A percentile compares a stretch with the other conserved stretches of the same genome.
These are phyloP conservation scores for Xylariaceae sp. DNA, from an alignment of 2,329 filamentous ascomycete species.

Conservation along the genomic window DNA sequence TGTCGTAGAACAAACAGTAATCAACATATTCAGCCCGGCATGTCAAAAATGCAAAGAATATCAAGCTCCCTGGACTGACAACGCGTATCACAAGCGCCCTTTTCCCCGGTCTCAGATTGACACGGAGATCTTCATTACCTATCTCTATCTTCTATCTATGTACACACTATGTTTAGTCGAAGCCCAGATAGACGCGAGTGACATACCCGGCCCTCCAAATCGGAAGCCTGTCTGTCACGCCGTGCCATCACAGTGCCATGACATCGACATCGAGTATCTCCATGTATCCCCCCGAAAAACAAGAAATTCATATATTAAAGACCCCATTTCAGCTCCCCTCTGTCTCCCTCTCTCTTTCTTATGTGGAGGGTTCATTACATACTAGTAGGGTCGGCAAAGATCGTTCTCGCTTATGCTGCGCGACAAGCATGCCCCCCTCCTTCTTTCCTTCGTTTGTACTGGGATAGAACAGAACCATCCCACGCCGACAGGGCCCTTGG, in stretches of 20 bases:
- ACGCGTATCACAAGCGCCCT: too few relatives aligned
- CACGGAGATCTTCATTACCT: neutral
- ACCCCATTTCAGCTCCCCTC: neutral
- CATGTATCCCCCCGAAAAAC: conserved; percentile 7
- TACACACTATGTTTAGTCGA: neutral
- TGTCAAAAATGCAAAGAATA: too few relatives aligned
- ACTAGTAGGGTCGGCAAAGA: conserved; percentile 4
- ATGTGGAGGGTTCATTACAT: too few relatives aligned
- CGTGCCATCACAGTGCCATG: conserved; percentile 12
- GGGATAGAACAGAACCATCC: neutral
- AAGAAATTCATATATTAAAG: neutral
- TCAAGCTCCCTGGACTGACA: too few relatives aligned
- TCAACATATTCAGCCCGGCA: too few relatives aligned
- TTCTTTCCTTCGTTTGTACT: conserved; percentile 4
- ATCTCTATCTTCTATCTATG: neutral
- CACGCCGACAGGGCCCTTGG: neutral
- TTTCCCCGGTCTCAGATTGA: neutral
- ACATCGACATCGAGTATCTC: conserved; percentile 12
- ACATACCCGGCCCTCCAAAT: conserved; percentile 10
- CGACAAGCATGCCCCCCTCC: neutral
- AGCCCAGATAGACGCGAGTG: neutral
- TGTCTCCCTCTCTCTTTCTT: neutral
- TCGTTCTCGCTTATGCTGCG: conserved; percentile 19
- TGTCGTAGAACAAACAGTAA: too few relatives aligned
- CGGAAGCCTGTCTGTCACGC: neutral